These are phyloP conservation scores for Fraxinus baroniana DNA, from an alignment of 305 asterid genomes.

Conservation along the genomic window DNA sequence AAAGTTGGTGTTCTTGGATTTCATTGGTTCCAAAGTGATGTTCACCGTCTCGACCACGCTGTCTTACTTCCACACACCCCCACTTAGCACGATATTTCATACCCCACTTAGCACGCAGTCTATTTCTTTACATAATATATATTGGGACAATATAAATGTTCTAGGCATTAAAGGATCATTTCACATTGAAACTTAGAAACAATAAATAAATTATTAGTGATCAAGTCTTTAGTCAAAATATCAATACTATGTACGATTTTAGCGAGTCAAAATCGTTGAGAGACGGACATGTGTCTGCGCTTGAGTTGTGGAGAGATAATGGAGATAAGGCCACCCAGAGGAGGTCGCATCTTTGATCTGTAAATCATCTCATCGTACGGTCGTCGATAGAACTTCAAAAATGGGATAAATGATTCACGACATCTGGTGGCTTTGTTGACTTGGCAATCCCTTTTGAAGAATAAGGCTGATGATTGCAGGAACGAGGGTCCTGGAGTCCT, in stretches of 20 bases:
- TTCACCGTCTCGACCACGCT: slow-evolving; percentile 52
- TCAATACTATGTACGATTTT: slow-evolving; percentile 18
- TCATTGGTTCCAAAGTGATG: slow-evolving; percentile 28
- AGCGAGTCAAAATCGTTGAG: slow-evolving; percentile 60
- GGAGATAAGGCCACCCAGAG: slow-evolving; percentile 80
- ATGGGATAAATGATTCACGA: slow-evolving; percentile 56
- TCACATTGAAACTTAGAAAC: slow-evolving; percentile 21
- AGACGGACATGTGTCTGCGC: slow-evolving; percentile 66
- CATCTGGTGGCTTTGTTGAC: slow-evolving; percentile 36
- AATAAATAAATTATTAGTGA: slow-evolving; percentile 33
- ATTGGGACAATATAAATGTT: slow-evolving; percentile 14
- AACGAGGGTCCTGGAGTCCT: slow-evolving; percentile 78
- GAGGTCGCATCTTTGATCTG: slow-evolving; percentile 85
- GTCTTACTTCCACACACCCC: slow-evolving; percentile 29
- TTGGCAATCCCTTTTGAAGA: slow-evolving; percentile 54
- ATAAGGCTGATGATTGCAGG: slow-evolving; percentile 75
- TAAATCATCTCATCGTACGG: slow-evolving; percentile 93
- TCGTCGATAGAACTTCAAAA: slow-evolving; percentile 63
- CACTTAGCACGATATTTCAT: slow-evolving; percentile 33
- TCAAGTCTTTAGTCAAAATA: slow-evolving; percentile 14
- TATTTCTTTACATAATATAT: slow-evolving; percentile 11
- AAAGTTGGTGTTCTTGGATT: not conserved
- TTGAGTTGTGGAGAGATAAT: slow-evolving; percentile 69
- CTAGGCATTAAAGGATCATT: not conserved
- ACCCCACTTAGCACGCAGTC: slow-evolving; percentile 40